Conservation (phyloP, 441 rosid genomes). For the Gossypium schwendimanii region DNA sequence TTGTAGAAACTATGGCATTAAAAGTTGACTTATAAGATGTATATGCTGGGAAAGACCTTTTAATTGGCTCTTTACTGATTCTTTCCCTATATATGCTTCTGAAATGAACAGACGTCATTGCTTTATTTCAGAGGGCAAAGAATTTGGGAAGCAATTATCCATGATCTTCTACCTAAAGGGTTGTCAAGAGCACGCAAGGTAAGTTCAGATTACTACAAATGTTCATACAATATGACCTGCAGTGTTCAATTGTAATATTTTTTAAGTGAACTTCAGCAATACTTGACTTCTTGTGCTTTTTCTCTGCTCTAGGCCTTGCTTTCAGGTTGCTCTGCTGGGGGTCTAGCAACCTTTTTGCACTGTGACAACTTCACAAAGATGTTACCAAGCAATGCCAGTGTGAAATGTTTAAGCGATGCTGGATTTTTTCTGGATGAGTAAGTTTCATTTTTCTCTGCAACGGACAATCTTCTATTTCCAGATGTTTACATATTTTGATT, state of each 20-base stretch:
- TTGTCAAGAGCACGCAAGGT: slow-evolving; percentile 46
- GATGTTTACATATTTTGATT: not conserved
- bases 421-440: slow-evolving; percentile 65
- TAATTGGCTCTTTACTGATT: slow-evolving; percentile 9
- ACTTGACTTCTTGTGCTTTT: not conserved
- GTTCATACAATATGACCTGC: not conserved
- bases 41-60: not conserved
- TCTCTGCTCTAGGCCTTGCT: slow-evolving; percentile 46
- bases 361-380: slow-evolving; percentile 50
- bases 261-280: slow-evolving; percentile 2
- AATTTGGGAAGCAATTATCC: slow-evolving; percentile 61
- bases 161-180: slow-evolving; percentile 66
- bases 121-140: slow-evolving; percentile 87
- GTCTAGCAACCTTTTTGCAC: slow-evolving; percentile 55
- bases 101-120: slow-evolving; percentile 57
- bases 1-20: not conserved
- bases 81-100: slow-evolving; percentile 2
- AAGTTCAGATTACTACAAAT: not conserved
- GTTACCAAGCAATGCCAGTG: slow-evolving; percentile 44
- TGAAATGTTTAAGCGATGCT: slow-evolving; percentile 72
- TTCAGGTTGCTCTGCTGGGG: slow-evolving; percentile 82
- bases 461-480: not conserved
- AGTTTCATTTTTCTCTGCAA: slow-evolving; percentile 12
- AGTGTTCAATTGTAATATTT: not conserved
- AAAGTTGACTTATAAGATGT: not conserved